Evolutionary conservation across 306 rosid genomes (phyloP).

Genomic region (Fagus sylvatica): DNA sequence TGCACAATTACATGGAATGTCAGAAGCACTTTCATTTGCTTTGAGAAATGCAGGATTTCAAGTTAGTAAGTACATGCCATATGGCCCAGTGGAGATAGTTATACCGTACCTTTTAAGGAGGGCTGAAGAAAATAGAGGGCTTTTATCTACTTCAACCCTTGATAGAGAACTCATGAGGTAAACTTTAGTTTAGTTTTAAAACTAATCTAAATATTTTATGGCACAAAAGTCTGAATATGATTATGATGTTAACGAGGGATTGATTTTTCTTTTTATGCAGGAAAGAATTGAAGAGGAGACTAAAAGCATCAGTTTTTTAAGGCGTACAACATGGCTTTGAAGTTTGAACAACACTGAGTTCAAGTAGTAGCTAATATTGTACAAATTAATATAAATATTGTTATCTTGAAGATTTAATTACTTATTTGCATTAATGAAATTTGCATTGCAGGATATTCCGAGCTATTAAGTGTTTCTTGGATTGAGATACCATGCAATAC

Average conservation of each 20-base stretch:
- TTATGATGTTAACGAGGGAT: slow-evolving; percentile 8
- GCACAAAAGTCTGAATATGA: neutral
- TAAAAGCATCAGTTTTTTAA: slow-evolving; percentile 38
- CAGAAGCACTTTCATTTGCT: slow-evolving; percentile 83
- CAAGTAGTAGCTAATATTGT: too few species aligned
- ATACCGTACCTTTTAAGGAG: slow-evolving; percentile 88
- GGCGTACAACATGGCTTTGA: neutral
- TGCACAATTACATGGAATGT: slow-evolving; percentile 90
- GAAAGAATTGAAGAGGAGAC: slow-evolving; percentile 66
- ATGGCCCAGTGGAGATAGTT: slow-evolving; percentile 73
- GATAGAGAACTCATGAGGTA: slow-evolving; percentile 78
- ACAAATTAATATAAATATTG: too few species aligned
- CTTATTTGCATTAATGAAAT: too few species aligned
- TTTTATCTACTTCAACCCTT: slow-evolving; percentile 63
- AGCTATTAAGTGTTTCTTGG: too few species aligned
- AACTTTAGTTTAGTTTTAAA: neutral
- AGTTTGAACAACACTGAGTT: too few species aligned
- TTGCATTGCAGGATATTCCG: too few species aligned
- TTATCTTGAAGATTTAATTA: too few species aligned
- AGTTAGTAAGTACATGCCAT: slow-evolving; percentile 96
- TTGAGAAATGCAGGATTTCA: slow-evolving; percentile 88
- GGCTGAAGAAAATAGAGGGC: slow-evolving; percentile 92
- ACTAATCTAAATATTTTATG: too few species aligned
- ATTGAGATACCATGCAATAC: too few species aligned
- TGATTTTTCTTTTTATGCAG: slow-evolving; percentile 27